Conservation (phyloP, 345 rosid genomes). For the Ceriops tagal region DNA sequence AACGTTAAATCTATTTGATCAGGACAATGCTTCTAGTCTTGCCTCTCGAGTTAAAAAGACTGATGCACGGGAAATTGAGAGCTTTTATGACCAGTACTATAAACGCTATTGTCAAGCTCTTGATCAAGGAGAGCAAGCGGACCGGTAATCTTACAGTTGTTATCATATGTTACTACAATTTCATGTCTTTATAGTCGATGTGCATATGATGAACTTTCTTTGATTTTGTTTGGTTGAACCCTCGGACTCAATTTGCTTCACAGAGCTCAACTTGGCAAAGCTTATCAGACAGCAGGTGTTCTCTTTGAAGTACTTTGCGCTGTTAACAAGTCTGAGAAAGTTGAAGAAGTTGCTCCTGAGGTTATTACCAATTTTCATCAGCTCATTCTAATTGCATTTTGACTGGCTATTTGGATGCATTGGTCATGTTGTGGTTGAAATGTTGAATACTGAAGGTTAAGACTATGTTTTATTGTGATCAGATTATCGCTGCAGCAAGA, state of each 20-base stretch:
- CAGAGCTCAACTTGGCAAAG: constrained; percentile 99
- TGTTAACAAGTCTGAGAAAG: constrained; percentile 94
- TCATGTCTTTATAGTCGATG: neutral
- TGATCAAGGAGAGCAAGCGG: constrained; percentile 95
- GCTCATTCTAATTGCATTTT: constrained; percentile 7
- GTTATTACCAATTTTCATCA: constrained; percentile 34
- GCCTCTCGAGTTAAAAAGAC: constrained; percentile 92
- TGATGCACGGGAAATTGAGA: constrained; percentile 91
- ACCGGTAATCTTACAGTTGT: constrained; percentile 50
- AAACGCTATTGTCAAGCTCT: constrained; percentile 86
- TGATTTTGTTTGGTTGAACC: neutral
- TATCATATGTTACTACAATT: neutral
- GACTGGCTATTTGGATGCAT: neutral
- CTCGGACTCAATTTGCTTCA: constrained; percentile 19
- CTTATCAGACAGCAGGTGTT: constrained; percentile 96
- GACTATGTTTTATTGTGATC: constrained; percentile 27
- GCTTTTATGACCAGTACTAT: constrained; percentile 89
- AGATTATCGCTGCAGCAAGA: constrained; percentile 97
- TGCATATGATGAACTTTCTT: neutral
- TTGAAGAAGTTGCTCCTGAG: constrained; percentile 99
- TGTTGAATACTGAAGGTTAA: neutral
- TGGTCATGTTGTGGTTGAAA: neutral
- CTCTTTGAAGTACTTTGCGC: constrained; percentile 98
- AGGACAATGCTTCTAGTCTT: constrained; percentile 95
- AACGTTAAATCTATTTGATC: constrained; percentile 5